Conservation (phyloP, 2,329 filamentous ascomycete species). For the Acrodontium crateriforme region DNA sequence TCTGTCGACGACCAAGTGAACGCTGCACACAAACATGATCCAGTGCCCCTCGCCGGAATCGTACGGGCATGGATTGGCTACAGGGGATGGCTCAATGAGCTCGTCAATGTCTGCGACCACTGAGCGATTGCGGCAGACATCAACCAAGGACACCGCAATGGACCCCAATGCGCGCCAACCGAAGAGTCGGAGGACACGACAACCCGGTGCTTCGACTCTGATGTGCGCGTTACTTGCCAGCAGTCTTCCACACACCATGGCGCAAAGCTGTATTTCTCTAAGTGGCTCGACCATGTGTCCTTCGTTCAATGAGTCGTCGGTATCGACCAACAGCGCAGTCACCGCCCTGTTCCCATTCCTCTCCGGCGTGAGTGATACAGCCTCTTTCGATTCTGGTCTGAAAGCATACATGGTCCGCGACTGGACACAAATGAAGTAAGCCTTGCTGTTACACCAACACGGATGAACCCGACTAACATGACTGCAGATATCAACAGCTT, state of each 20-base stretch:
- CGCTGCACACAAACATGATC: no score
- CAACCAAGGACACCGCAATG: no score
- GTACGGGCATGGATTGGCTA: no score
- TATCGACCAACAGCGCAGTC: constrained; percentile 49
- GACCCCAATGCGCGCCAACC: no score
- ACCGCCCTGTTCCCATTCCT: constrained; percentile 65
- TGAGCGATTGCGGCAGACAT: no score
- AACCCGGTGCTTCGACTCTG: no score
- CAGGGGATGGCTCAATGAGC: no score
- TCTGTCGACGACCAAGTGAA: no score
- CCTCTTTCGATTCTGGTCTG: constrained; percentile 66
- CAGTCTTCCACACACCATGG: constrained; percentile 15
- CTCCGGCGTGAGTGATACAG: constrained; percentile 58
- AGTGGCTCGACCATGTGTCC: constrained; percentile 55
- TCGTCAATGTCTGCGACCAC: no score
- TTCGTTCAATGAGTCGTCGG: constrained; percentile 57
- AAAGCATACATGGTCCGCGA: constrained; percentile 56
- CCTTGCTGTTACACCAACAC: neutral
- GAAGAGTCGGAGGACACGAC: no score
- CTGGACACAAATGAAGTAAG: constrained; percentile 69
- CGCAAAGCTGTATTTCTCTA: constrained; percentile 52
- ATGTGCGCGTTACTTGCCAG: constrained; percentile 15
- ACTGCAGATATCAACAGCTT: constrained; percentile 58
- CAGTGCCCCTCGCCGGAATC: no score
- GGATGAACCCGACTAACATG: constrained; percentile 17